phyloP scores from a whole-genome alignment of 1,139 yeast genomes.

The Sugiyamaella grinbergsii region DNA sequence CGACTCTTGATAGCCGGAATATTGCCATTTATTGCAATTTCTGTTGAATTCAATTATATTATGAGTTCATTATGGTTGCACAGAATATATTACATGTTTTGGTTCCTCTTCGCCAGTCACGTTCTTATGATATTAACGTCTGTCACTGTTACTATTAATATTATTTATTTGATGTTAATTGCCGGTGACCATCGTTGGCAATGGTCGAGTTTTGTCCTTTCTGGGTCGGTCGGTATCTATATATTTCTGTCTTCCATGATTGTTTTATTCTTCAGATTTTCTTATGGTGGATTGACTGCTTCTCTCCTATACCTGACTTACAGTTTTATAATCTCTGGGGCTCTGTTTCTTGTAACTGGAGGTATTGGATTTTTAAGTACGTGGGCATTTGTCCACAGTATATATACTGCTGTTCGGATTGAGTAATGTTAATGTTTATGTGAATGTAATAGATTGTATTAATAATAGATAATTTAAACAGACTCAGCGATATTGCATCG shows the following conservation, averaged over 20 bases:
- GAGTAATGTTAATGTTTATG: too few species aligned
- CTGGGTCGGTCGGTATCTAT: slow-evolving; percentile 87
- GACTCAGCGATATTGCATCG: too few species aligned
- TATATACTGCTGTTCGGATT: slow-evolving; percentile 82
- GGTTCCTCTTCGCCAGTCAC: slow-evolving; percentile 87
- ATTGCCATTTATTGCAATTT: slow-evolving; percentile 92
- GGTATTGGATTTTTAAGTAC: slow-evolving; percentile 79
- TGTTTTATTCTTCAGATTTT: slow-evolving; percentile 49
- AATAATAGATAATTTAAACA: too few species aligned
- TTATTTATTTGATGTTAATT: slow-evolving; percentile 85
- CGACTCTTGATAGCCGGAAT: slow-evolving; percentile 78
- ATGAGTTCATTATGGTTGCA: slow-evolving; percentile 92
- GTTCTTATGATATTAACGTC: slow-evolving; percentile 79
- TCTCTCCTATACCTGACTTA: not conserved
- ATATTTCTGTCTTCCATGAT: slow-evolving; percentile 80
- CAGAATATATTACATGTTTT: slow-evolving; percentile 94
- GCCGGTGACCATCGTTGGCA: slow-evolving; percentile 96
- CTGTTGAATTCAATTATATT: slow-evolving; percentile 87
- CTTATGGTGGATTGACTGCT: slow-evolving; percentile 49
- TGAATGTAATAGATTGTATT: too few species aligned
- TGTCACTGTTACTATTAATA: slow-evolving; percentile 72
- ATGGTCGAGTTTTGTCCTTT: slow-evolving; percentile 86
- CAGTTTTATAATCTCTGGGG: slow-evolving; percentile 44
- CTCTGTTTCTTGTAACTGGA: slow-evolving; percentile 82
- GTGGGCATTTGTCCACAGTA: slow-evolving; percentile 71